phyloP scores from a whole-genome alignment of 2,329 filamentous ascomycete species.

The Fusarium vanettenii region DNA sequence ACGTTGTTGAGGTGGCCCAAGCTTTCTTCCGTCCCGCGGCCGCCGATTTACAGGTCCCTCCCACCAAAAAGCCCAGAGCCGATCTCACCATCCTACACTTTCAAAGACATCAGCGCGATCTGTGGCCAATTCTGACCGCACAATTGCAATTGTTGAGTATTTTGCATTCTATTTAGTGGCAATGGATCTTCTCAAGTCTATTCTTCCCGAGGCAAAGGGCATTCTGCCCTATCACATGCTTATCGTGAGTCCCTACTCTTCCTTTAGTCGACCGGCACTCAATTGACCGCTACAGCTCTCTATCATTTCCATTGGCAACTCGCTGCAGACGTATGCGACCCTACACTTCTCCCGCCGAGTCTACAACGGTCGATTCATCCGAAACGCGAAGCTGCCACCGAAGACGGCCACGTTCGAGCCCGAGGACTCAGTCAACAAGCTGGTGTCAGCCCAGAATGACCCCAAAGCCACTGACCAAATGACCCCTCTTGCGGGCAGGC shows the following conservation, averaged over 20 bases:
- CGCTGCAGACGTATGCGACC: slow-evolving; percentile 83
- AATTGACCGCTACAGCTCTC: slow-evolving; percentile 71
- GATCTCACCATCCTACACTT: slow-evolving; percentile 5
- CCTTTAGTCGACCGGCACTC: slow-evolving; percentile 6
- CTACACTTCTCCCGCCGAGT: slow-evolving; percentile 86
- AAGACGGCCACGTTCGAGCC: slow-evolving; percentile 58
- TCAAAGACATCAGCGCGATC: background rate
- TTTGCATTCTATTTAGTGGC: background rate
- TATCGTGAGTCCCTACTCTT: slow-evolving; percentile 54
- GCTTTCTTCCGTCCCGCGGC: slow-evolving; percentile 30
- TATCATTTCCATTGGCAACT: slow-evolving; percentile 84
- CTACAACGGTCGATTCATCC: slow-evolving; percentile 76
- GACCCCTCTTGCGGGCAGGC: slow-evolving; percentile 79
- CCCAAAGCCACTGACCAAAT: slow-evolving; percentile 68
- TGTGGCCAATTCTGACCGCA: background rate
- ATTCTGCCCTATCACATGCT: slow-evolving; percentile 70
- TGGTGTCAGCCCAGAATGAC: slow-evolving; percentile 58
- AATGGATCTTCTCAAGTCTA: slow-evolving; percentile 60
- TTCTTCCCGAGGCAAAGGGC: slow-evolving; percentile 63
- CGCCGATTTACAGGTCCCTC: slow-evolving; percentile 20
- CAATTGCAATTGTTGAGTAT: slow-evolving; percentile 21
- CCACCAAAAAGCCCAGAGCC: slow-evolving; percentile 29
- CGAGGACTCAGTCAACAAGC: slow-evolving; percentile 65
- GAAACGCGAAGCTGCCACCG: slow-evolving; percentile 59
- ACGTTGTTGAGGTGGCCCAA: slow-evolving; percentile 46